Conservation (phyloP, 2,329 filamentous ascomycete genomes). For the Diplodia sapinea region DNA sequence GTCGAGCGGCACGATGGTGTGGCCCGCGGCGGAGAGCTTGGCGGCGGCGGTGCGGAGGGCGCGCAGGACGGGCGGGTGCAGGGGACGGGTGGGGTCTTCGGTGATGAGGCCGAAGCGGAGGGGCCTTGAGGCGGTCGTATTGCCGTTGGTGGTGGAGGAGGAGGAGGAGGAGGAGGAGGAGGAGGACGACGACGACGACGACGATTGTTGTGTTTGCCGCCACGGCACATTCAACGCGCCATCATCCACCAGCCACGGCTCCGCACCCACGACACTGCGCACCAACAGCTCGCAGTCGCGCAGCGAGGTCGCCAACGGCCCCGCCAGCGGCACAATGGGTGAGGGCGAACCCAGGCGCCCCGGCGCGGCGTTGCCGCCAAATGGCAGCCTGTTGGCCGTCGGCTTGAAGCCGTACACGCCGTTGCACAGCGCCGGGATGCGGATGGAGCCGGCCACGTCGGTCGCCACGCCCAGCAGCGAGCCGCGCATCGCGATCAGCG, state of each 20-base stretch:
- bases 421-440: conserved; percentile 83
- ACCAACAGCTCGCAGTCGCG: conserved; percentile 53
- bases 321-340: conserved; percentile 48
- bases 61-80: conserved; percentile 37
- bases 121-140: conserved; percentile 22
- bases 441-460: conserved; percentile 67
- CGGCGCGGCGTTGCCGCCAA: conserved; percentile 39
- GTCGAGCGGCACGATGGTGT: conserved; percentile 39
- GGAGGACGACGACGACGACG: too few species aligned
- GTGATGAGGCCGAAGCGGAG: conserved; percentile 33
- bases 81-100: conserved; percentile 52
- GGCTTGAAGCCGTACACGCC: conserved; percentile 49
- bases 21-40: conserved; percentile 49
- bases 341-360: conserved; percentile 29
- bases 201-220: conserved; percentile 41
- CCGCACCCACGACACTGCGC: conserved; percentile 47
- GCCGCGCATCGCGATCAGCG: conserved; percentile 64
- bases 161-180: too few species aligned
- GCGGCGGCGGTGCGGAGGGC: conserved; percentile 52
- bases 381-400: conserved; percentile 53
- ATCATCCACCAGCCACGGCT: conserved; percentile 56
- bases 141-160: conserved; percentile 6
- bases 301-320: conserved; percentile 52
- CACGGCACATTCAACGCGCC: conserved; percentile 54
- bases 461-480: conserved; percentile 67